Conservation (phyloP, 1,284 basidiomycete genomes). For the Rhizoctonia solani region DNA sequence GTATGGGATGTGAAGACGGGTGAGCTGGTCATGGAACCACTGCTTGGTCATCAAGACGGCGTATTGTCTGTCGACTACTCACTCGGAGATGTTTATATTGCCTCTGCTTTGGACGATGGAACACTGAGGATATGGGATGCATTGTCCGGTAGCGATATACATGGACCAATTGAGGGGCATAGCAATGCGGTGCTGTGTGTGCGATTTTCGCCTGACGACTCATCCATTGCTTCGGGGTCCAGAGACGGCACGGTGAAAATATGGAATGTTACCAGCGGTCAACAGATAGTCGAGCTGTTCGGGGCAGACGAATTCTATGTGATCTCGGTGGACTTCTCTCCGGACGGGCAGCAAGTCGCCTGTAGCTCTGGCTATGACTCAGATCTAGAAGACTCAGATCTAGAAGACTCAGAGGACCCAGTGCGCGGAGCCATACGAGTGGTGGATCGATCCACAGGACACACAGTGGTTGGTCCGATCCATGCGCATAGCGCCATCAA, state of each 20-base stretch:
- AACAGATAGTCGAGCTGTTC: neutral
- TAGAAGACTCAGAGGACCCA: too few species aligned
- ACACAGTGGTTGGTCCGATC: too few species aligned
- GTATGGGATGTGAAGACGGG: slow-evolving; percentile 7
- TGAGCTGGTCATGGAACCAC: neutral
- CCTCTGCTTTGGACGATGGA: neutral
- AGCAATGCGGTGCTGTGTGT: neutral
- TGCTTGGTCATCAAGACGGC: neutral
- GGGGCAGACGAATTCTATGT: neutral
- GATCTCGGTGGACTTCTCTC: too few species aligned
- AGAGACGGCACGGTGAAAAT: neutral
- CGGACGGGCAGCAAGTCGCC: too few species aligned
- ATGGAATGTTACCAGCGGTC: neutral
- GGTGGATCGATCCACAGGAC: too few species aligned
- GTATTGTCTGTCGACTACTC: neutral
- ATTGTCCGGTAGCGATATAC: neutral
- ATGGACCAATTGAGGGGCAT: neutral
- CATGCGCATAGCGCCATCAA: too few species aligned
- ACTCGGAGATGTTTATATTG: neutral
- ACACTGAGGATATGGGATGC: neutral
- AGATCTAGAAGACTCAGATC: too few species aligned
- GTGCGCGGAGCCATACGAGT: too few species aligned
- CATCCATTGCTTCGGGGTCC: neutral
- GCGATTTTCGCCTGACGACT: neutral
- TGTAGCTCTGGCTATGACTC: too few species aligned